A percentile compares a stretch with the other conserved stretches of the same genome.
Conservation (phyloP, 164 flowering plant genomes). For the Vitis labrusca region DNA sequence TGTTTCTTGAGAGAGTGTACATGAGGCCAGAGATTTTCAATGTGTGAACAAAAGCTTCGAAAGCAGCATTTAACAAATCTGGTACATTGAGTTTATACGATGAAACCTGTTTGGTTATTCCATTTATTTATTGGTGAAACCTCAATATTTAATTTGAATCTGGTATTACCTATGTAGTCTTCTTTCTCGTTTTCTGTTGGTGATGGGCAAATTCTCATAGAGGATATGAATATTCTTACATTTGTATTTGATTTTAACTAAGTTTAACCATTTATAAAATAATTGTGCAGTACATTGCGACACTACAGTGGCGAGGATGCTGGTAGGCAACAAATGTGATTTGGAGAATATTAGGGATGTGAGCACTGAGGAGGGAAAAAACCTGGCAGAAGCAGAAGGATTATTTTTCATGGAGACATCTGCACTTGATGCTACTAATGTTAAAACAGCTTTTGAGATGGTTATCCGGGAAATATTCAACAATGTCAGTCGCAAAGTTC, state of each 20-base stretch:
- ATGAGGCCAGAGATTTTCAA: too few species aligned
- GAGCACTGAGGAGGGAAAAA: conserved; percentile 33
- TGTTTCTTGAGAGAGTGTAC: too few species aligned
- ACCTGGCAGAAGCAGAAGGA: conserved; percentile 43
- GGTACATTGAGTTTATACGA: too few species aligned
- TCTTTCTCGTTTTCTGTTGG: not conserved
- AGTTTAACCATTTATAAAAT: not conserved
- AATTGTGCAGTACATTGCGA: conserved; percentile 35
- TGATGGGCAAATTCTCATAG: too few species aligned
- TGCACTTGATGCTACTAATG: conserved; percentile 47
- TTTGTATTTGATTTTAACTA: not conserved
- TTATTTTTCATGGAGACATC: conserved; percentile 54
- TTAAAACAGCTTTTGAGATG: conserved; percentile 36
- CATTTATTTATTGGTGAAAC: too few species aligned
- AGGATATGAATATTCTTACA: too few species aligned
- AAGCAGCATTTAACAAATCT: too few species aligned
- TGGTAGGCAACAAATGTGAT: conserved; percentile 51
- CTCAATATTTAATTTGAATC: too few species aligned
- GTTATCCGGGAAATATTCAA: conserved; percentile 37
- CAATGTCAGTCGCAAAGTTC: conserved; percentile 34
- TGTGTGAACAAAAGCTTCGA: too few species aligned
- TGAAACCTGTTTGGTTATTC: too few species aligned
- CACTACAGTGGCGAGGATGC: conserved; percentile 39
- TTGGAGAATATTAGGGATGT: conserved; percentile 37
- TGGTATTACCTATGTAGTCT: too few species aligned